Evolutionary conservation across 345 rosid species (phyloP).

Genomic region (Nasturtium officinale): DNA sequence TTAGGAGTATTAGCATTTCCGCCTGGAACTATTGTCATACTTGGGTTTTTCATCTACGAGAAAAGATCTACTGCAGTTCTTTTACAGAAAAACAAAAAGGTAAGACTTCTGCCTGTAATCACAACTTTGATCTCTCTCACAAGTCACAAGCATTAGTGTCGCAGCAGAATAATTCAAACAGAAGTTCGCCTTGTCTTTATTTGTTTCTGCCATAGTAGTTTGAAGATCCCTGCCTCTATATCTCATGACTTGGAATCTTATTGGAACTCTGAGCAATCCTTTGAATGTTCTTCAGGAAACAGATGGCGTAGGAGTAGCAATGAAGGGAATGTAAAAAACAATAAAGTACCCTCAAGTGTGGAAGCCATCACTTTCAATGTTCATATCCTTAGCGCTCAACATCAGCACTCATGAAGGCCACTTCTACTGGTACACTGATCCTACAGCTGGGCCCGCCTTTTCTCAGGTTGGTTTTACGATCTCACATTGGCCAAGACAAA

Average conservation of each 20-base stretch:
- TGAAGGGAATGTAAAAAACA: slow-evolving; percentile 59
- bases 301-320: slow-evolving; percentile 52
- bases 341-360: slow-evolving; percentile 74
- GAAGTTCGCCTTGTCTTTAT: background rate
- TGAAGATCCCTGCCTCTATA: background rate
- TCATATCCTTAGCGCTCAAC: slow-evolving; percentile 69
- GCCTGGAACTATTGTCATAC: slow-evolving; percentile 50
- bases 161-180: background rate
- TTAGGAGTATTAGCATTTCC: slow-evolving; percentile 67
- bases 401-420: slow-evolving; percentile 83
- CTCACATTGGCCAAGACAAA: slow-evolving; percentile 1
- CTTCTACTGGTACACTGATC: slow-evolving; percentile 85
- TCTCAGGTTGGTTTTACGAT: slow-evolving; percentile 54
- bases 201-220: background rate
- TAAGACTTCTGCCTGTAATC: slow-evolving; percentile 30
- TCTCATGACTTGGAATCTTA: slow-evolving; percentile 20
- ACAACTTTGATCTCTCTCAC: slow-evolving; percentile 8
- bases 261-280: slow-evolving; percentile 3
- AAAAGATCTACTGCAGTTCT: slow-evolving; percentile 40
- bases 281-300: slow-evolving; percentile 45
- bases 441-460: slow-evolving; percentile 75
- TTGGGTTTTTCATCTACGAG: slow-evolving; percentile 75
- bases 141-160: background rate
- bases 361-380: slow-evolving; percentile 88
- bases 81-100: slow-evolving; percentile 54